Conservation (phyloP, 192 early-diverging fungal species). For the Podila verticillata region DNA sequence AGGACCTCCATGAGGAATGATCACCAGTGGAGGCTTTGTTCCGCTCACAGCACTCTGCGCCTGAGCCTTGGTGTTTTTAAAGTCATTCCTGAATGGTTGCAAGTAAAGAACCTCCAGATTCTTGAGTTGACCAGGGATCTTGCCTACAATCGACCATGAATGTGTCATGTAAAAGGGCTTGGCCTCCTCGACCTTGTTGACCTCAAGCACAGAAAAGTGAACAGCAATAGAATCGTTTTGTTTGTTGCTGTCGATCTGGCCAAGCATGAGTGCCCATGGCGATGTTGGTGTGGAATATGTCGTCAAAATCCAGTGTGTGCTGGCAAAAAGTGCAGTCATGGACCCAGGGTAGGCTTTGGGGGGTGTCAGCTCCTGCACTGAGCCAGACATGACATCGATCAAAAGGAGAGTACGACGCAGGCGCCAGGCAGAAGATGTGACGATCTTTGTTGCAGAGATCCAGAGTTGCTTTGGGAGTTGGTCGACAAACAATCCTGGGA, state of each 20-base stretch:
- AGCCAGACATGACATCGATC: conserved; percentile 55
- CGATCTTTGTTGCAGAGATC: conserved; percentile 26
- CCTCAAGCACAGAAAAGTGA: conserved; percentile 22
- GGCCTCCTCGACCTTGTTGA: conserved; percentile 27
- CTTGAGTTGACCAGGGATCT: conserved; percentile 43
- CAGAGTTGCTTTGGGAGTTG: conserved; percentile 58
- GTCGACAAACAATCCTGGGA: conserved; percentile 76
- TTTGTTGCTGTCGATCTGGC: conserved; percentile 11
- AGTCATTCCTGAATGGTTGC: conserved; percentile 12
- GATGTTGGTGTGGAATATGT: conserved; percentile 62
- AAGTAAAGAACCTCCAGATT: conserved; percentile 52
- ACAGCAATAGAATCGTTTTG: conserved; percentile 3
- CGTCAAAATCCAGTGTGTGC: conserved; percentile 55
- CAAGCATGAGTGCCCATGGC: conserved; percentile 55
- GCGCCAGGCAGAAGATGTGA: conserved; percentile 30
- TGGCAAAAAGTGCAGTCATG: conserved; percentile 55
- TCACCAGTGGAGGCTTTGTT: conserved; percentile 64
- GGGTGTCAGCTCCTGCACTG: conserved; percentile 61
- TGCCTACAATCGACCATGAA: conserved; percentile 44
- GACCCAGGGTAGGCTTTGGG: conserved; percentile 49
- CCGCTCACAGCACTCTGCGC: conserved; percentile 19
- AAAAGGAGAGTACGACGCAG: conserved; percentile 31
- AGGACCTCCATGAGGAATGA: conserved; percentile 84
- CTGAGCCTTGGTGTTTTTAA: conserved; percentile 5
- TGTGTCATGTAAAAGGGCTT: conserved; percentile 21